phyloP scores from a whole-genome alignment of 148 eudicot genomes.

The Rhododendron simsii region DNA sequence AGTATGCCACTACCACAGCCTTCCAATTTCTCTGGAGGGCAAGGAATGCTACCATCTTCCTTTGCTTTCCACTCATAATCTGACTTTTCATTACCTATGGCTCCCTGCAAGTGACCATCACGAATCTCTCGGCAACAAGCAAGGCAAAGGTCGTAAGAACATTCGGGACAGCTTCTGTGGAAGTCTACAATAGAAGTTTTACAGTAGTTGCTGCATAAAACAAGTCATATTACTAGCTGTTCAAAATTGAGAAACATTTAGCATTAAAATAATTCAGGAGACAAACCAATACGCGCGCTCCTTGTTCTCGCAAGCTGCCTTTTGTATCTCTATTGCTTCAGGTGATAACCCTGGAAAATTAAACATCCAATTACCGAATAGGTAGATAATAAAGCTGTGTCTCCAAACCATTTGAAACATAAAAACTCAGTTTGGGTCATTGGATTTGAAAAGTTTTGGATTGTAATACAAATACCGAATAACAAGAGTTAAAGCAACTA shows the following conservation, averaged over 20 bases:
- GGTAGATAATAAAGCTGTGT: neutral
- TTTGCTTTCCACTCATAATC: conserved; percentile 30
- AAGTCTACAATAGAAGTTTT: conserved; percentile 40
- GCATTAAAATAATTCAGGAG: neutral
- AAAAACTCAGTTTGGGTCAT: neutral
- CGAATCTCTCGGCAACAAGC: conserved; percentile 5
- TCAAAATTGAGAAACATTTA: neutral
- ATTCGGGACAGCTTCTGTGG: conserved; percentile 39
- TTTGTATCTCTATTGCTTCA: conserved; percentile 16
- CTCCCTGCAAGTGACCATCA: neutral
- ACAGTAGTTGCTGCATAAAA: conserved; percentile 41
- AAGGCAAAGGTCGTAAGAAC: conserved; percentile 28
- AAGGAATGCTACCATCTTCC: conserved; percentile 33
- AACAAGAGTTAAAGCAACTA: neutral
- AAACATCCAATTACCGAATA: neutral
- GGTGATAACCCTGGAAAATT: conserved; percentile 21
- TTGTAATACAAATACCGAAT: neutral
- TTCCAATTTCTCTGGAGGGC: conserved; percentile 25
- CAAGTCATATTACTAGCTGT: neutral
- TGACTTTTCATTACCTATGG: neutral
- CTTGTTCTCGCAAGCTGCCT: neutral
- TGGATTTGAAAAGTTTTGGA: neutral
- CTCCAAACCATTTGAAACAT: neutral
- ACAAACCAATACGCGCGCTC: conserved; percentile 32
- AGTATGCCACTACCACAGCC: conserved; percentile 26